These are phyloP conservation scores for Calcarisporium arbuscula DNA, from an alignment of 2,329 filamentous ascomycete species.

Conservation along the genomic window DNA sequence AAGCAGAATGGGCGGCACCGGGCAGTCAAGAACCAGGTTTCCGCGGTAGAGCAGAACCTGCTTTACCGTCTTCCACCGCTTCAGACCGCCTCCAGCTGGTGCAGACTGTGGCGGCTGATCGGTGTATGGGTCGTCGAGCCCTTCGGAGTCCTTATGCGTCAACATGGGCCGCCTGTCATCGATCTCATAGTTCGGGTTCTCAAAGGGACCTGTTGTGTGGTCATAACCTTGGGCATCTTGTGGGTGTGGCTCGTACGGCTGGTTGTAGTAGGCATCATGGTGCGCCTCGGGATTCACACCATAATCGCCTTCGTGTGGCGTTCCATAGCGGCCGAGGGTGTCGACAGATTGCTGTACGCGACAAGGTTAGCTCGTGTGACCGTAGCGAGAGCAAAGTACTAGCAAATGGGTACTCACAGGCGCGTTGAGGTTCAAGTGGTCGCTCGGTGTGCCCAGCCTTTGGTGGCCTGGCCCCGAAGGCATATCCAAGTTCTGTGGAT, in stretches of 20 bases:
- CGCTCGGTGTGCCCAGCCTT: slow-evolving; percentile 55
- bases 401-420: slow-evolving; percentile 56
- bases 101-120: slow-evolving; percentile 33
- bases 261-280: slow-evolving; percentile 80
- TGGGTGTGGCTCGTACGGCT: slow-evolving; percentile 68
- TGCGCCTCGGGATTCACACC: slow-evolving; percentile 76
- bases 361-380: background rate
- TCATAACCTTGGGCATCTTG: slow-evolving; percentile 55
- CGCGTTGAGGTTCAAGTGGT: slow-evolving; percentile 75
- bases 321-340: slow-evolving; percentile 40
- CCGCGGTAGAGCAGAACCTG: slow-evolving; percentile 96
- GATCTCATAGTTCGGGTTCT: slow-evolving; percentile 55
- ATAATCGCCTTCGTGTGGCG: slow-evolving; percentile 56
- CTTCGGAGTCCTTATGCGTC: slow-evolving; percentile 47
- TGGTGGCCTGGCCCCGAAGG: slow-evolving; percentile 18
- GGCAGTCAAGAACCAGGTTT: slow-evolving; percentile 94
- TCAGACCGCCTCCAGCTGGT: slow-evolving; percentile 48
- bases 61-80: slow-evolving; percentile 97
- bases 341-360: slow-evolving; percentile 43
- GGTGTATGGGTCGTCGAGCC: slow-evolving; percentile 34
- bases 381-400: background rate
- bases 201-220: slow-evolving; percentile 23
- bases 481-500: slow-evolving; percentile 22
- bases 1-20: slow-evolving; percentile 80
- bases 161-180: slow-evolving; percentile 75